A percentile compares a stretch with the other conserved stretches of the same genome.
These are phyloP conservation scores for Coemansia sp. DNA, from an alignment of 192 early-diverging fungal species.

Conservation along the genomic window DNA sequence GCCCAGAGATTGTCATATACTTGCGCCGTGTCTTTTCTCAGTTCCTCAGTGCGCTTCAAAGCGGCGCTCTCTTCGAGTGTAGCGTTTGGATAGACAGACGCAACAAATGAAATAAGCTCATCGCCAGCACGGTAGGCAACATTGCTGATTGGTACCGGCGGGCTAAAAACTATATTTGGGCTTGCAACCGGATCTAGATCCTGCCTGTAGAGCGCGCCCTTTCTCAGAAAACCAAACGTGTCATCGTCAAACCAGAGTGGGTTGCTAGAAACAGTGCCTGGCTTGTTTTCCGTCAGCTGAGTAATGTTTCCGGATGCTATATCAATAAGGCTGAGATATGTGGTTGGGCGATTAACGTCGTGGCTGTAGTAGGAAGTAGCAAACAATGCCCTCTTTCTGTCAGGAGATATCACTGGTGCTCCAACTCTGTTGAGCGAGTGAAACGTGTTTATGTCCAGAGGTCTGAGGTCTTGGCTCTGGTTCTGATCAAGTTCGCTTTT, in stretches of 20 bases:
- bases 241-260: conserved; percentile 39
- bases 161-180: conserved; percentile 11
- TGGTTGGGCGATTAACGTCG: conserved; percentile 18
- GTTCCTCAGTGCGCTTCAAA: conserved; percentile 44
- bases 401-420: conserved; percentile 29
- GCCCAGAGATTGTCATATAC: conserved; percentile 70
- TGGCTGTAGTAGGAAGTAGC: conserved; percentile 23
- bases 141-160: conserved; percentile 23
- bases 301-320: conserved; percentile 25
- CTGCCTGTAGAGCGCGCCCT: conserved; percentile 25
- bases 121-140: conserved; percentile 15
- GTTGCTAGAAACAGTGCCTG: conserved; percentile 15
- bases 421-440: conserved; percentile 24
- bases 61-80: conserved; percentile 57
- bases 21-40: conserved; percentile 55
- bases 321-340: conserved; percentile 32
- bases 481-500: neutral
- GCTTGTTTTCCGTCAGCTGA: conserved; percentile 15
- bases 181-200: conserved; percentile 8
- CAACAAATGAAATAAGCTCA: conserved; percentile 20
- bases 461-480: conserved; percentile 14
- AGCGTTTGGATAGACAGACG: conserved; percentile 27
- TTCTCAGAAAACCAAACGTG: conserved; percentile 23
- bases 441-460: conserved; percentile 28
- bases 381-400: conserved; percentile 22